A percentile compares a stretch with the other conserved stretches of the same genome.
Conservation (phyloP, 441 rosid genomes). For the Gossypium trilobum region DNA sequence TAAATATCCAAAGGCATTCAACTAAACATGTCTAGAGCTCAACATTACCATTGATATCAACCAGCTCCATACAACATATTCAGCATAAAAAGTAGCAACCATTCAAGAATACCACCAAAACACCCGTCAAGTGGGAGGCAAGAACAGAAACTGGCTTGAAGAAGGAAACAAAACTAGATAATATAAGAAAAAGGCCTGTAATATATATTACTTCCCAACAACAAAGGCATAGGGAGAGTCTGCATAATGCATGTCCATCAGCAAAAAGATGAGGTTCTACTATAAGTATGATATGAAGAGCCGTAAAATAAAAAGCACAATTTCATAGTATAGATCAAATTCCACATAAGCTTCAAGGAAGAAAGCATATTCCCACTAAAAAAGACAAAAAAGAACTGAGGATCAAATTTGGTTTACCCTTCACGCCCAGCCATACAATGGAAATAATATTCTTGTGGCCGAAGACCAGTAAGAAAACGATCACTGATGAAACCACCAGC, state of each 20-base stretch:
- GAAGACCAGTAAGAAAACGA: conserved; percentile 96
- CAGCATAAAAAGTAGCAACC: not conserved
- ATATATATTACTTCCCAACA: not conserved
- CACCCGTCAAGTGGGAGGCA: not conserved
- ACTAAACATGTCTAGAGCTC: not conserved
- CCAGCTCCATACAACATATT: not conserved
- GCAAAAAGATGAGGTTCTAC: not conserved
- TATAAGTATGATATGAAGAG: not conserved
- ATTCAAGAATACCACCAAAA: not conserved
- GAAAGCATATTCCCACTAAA: not conserved
- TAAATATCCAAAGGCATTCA: not conserved
- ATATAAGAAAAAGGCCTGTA: not conserved
- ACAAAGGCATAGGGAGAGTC: not conserved
- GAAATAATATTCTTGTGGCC: conserved; percentile 97
- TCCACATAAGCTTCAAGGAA: not conserved
- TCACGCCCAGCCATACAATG: conserved; percentile 99
- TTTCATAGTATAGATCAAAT: not conserved
- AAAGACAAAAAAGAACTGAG: not conserved
- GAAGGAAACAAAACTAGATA: not conserved
- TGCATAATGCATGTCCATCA: not conserved
- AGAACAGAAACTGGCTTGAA: not conserved
- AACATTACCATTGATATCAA: not conserved
- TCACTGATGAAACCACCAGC: conserved; percentile 95
- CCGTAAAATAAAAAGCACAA: not conserved
- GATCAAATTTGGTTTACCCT: conserved; percentile 51